These are phyloP conservation scores for Salvia hispanica DNA, from an alignment of 257 asterid genomes.

Conservation along the genomic window DNA sequence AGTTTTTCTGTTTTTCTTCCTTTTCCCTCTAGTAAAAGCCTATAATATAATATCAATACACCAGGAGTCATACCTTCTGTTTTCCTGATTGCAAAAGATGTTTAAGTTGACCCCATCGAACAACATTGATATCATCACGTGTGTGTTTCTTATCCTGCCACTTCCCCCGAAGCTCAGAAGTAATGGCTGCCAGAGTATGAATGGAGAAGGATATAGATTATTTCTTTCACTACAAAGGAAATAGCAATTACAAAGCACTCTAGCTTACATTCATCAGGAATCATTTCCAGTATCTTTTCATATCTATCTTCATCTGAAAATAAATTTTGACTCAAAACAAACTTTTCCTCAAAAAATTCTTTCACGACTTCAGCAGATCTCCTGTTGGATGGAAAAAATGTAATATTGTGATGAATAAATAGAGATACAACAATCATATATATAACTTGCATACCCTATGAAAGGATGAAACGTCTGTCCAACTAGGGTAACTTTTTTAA, in stretches of 20 bases:
- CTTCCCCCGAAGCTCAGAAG: slow-evolving; percentile 75
- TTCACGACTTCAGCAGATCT: slow-evolving; percentile 74
- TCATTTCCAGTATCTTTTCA: slow-evolving; percentile 80
- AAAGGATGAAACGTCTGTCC: slow-evolving; percentile 77
- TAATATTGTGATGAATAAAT: slow-evolving; percentile 23
- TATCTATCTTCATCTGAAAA: slow-evolving; percentile 67
- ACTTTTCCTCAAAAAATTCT: slow-evolving; percentile 64
- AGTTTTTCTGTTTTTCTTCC: too few species aligned
- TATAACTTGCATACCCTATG: slow-evolving; percentile 64
- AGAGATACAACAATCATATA: background rate
- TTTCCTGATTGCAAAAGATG: slow-evolving; percentile 65
- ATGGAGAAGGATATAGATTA: background rate
- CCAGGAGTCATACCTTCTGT: slow-evolving; percentile 67
- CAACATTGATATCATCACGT: slow-evolving; percentile 67
- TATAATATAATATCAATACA: too few species aligned
- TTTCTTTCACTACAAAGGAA: slow-evolving; percentile 21
- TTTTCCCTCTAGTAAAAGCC: too few species aligned
- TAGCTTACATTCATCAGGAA: slow-evolving; percentile 83
- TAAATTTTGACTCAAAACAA: slow-evolving; percentile 60
- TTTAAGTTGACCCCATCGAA: slow-evolving; percentile 77
- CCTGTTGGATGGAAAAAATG: slow-evolving; percentile 47
- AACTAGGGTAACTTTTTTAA: slow-evolving; percentile 57
- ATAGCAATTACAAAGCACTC: slow-evolving; percentile 14
- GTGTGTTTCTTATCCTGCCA: slow-evolving; percentile 74
- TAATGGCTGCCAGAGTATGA: slow-evolving; percentile 55